phyloP scores from a whole-genome alignment of 2,329 filamentous ascomycete genomes.

The Colletotrichum plurivorum region DNA sequence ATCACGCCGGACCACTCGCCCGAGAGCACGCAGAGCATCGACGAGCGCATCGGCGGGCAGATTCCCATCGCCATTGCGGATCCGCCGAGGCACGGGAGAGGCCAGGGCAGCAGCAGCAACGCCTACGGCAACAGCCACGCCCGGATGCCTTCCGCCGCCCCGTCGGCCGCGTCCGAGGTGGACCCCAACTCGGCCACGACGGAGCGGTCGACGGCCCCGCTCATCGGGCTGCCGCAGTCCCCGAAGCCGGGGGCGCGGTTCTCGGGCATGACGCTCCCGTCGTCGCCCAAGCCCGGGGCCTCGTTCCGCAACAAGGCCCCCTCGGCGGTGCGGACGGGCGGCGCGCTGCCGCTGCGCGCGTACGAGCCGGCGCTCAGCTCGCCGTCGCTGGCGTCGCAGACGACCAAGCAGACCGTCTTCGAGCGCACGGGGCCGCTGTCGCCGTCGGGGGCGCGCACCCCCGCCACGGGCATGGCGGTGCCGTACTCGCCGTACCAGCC shows the following conservation, averaged over 20 bases:
- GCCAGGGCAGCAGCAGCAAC: no score
- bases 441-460: conserved; percentile 72
- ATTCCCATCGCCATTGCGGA: conserved; percentile 42
- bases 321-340: conserved; percentile 69
- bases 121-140: conserved; percentile 44
- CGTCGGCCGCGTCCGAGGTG: conserved; percentile 51
- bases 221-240: conserved; percentile 66
- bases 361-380: conserved; percentile 71
- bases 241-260: conserved; percentile 55
- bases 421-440: conserved; percentile 69
- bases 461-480: conserved; percentile 71
- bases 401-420: conserved; percentile 76
- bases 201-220: conserved; percentile 63
- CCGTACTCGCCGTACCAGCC: conserved; percentile 87
- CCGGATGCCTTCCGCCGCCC: conserved; percentile 55
- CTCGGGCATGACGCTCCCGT: conserved; percentile 61
- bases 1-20: conserved; percentile 64
- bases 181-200: conserved; percentile 68
- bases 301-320: conserved; percentile 66
- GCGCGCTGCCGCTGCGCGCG: conserved; percentile 71
- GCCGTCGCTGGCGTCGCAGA: conserved; percentile 61
- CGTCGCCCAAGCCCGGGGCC: conserved; percentile 65
- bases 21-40: conserved; percentile 66
- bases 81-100: no score
- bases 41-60: conserved; percentile 66